phyloP scores from a whole-genome alignment of 441 rosid genomes.

The Gossypium aridum region DNA sequence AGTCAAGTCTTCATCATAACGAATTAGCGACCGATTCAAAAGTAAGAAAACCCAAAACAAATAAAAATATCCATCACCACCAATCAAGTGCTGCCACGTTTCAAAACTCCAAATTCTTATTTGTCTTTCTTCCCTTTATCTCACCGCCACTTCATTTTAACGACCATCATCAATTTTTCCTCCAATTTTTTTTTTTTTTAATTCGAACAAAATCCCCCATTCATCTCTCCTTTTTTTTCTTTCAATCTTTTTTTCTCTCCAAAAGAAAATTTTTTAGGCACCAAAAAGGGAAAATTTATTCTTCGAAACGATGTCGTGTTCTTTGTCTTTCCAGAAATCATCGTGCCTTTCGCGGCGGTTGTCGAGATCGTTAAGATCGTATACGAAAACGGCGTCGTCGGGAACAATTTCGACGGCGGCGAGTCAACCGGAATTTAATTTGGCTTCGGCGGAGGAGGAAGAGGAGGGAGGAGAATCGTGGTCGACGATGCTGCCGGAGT shows the following conservation, averaged over 20 bases:
- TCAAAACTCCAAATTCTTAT: background rate
- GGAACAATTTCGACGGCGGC: background rate
- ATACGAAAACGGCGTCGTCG: slow-evolving; percentile 15
- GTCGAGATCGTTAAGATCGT: slow-evolving; percentile 33
- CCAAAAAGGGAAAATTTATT: background rate
- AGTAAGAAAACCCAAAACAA: background rate
- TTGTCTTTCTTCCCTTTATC: background rate
- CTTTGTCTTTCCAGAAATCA: slow-evolving; percentile 30
- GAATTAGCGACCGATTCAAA: background rate
- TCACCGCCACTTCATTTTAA: background rate
- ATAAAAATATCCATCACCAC: background rate
- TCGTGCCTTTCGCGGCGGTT: slow-evolving; percentile 42
- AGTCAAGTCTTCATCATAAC: background rate
- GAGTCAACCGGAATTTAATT: background rate
- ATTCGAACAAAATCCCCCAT: background rate
- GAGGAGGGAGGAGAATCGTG: slow-evolving; percentile 37
- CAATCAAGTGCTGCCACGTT: background rate
- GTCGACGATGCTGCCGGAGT: slow-evolving; percentile 76
- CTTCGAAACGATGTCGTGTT: slow-evolving; percentile 8
- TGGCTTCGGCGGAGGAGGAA: background rate
- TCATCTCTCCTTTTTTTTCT: background rate
- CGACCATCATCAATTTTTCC: background rate
- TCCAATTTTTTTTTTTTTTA: background rate
- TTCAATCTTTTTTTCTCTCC: background rate
- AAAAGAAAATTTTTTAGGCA: background rate